Evolutionary conservation across 1,284 basidiomycete species (phyloP), one percentile per base, ranked within the genome.

Genomic region (Tausonia pullulans): DNA sequence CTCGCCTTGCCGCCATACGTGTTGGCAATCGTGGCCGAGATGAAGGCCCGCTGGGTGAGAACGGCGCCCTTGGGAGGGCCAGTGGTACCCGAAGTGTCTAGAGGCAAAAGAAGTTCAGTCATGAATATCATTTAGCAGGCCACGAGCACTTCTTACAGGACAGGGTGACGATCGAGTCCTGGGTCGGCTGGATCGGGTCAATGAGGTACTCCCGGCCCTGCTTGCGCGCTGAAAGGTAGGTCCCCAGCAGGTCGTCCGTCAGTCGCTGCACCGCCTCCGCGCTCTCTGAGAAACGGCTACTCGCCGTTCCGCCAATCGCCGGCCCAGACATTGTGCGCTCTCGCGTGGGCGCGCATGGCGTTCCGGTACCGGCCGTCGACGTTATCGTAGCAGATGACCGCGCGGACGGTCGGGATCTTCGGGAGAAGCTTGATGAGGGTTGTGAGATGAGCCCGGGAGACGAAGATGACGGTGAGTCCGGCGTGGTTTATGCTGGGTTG

Each of bases 401-500:
- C 77, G 72, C 86, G 88, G 61, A 95, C 74, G 53, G 78, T 76
- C 0, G 89, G 85, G 52, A 83, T 80, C 67, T 81, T 78, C 0
- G 82, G 77, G 5, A 84, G 82, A 61, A 90, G 77, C 72, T 85
- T 85, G 67, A 97, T 79, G 5, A 96, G 78, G 2, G 81, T 77
- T 1, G 89, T 82, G 60, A 96, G 81, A 72, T 96, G 91, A 58
- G 84, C 81, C 14, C 81, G 73, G 5, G 86, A 84, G n/a, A 85
- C 81, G 72, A 94, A 91, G 64, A 93, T 77, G 64, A 94, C 79
- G 3, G 87, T 81, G 39, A 90, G 76, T 65, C 90, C 83, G 51
- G 90, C 81, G 73, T 97, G 93, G 73, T 90, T 87, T 74, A 91
- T 86, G 67, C 90, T 93, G 71, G 63, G 71, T 11, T 39, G 65